Evolutionary conservation across 148 eudicot species (phyloP).

Genomic region (Pharnaceum exiguum): DNA sequence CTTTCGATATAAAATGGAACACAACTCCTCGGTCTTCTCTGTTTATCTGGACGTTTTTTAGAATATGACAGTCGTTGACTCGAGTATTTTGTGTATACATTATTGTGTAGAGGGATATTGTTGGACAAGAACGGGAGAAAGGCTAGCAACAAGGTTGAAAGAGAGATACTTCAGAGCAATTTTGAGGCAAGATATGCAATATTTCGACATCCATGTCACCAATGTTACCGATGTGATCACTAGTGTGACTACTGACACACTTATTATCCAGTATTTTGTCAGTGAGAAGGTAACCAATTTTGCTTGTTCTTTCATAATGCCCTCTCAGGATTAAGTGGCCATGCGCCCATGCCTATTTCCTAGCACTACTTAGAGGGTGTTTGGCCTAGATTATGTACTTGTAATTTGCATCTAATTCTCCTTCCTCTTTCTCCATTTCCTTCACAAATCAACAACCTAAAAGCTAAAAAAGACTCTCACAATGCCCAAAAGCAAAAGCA

Average conservation of each 20-base stretch:
- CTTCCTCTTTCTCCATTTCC: too few relatives aligned
- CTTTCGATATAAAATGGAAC: too few relatives aligned
- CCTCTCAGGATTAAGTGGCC: too few relatives aligned
- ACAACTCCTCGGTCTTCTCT: background rate
- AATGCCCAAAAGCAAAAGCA: too few relatives aligned
- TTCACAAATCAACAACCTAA: too few relatives aligned
- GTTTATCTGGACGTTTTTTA: background rate
- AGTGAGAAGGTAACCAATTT: slow-evolving; percentile 87
- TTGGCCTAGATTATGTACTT: too few relatives aligned
- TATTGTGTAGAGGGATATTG: slow-evolving; percentile 59
- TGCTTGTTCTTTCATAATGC: too few relatives aligned
- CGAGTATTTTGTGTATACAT: background rate
- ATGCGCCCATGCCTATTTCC: too few relatives aligned
- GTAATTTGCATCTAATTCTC: too few relatives aligned
- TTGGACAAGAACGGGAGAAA: slow-evolving; percentile 80
- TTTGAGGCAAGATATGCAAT: slow-evolving; percentile 71
- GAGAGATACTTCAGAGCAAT: slow-evolving; percentile 62
- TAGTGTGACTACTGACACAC: slow-evolving; percentile 68
- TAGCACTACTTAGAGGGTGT: too few relatives aligned
- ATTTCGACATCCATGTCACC: slow-evolving; percentile 65
- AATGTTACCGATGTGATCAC: slow-evolving; percentile 61
- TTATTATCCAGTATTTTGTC: slow-evolving; percentile 63
- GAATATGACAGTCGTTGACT: background rate
- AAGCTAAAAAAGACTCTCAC: too few relatives aligned
- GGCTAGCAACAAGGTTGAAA: slow-evolving; percentile 68